These are phyloP conservation scores for Opeltia flavorubescens DNA, from an alignment of 495 filamentous ascomycete species.

Conservation along the genomic window DNA sequence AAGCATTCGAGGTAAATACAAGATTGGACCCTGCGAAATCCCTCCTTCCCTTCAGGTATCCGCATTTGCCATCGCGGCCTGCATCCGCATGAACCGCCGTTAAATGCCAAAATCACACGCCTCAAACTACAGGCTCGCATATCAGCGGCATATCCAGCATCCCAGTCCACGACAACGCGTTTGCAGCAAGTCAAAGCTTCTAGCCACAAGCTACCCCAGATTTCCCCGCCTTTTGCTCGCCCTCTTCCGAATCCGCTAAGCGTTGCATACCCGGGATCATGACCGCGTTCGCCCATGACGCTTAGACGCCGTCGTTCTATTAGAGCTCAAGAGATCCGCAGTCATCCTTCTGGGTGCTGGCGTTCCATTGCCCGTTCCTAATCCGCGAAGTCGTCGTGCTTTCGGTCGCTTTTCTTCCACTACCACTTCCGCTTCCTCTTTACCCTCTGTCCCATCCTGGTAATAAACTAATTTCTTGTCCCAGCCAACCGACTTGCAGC, in stretches of 20 bases:
- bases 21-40: too few species aligned
- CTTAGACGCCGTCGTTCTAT: constrained; percentile 15
- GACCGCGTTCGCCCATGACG: not conserved
- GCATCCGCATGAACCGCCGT: not conserved
- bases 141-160: not conserved
- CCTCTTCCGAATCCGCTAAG: not conserved
- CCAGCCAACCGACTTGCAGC: constrained; percentile 10
- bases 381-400: constrained; percentile 10
- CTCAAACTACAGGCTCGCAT: not conserved
- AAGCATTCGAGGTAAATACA: too few species aligned
- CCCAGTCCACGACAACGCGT: not conserved
- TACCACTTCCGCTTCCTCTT: constrained; percentile 2
- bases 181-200: not conserved
- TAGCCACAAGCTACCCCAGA: not conserved
- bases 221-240: not conserved
- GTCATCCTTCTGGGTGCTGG: constrained; percentile 10
- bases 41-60: too few species aligned
- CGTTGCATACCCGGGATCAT: not conserved
- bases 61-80: too few species aligned
- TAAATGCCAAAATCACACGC: not conserved
- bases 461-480: constrained; percentile 15
- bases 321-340: constrained; percentile 8
- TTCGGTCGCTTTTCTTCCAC: constrained; percentile 12
- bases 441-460: constrained; percentile 8
- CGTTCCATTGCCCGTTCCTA: constrained; percentile 12